Evolutionary conservation across 495 filamentous ascomycete genomes (phyloP).

Genomic region (Cladorrhinum samala): DNA sequence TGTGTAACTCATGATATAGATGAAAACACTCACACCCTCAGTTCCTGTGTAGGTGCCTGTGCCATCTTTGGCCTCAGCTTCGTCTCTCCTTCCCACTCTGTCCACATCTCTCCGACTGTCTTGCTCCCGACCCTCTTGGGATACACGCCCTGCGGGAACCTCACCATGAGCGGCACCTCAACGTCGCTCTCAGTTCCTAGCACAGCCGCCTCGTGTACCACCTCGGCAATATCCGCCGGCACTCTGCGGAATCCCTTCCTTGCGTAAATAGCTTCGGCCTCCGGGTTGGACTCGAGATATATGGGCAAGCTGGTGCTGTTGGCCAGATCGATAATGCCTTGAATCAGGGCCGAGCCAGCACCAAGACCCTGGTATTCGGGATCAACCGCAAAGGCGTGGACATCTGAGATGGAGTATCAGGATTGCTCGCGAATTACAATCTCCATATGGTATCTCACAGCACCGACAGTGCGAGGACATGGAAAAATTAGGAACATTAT

Average conservation of each 20-base stretch:
- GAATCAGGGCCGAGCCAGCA: conserved; percentile 33
- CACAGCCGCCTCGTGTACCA: conserved; percentile 17
- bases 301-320: conserved; percentile 22
- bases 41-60: no score
- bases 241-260: conserved; percentile 24
- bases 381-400: conserved; percentile 26
- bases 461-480: no score
- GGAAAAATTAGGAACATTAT: no score
- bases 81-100: neutral
- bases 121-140: neutral
- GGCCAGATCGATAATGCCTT: conserved; percentile 31
- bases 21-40: no score
- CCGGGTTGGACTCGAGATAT: conserved; percentile 26
- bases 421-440: no score
- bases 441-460: no score
- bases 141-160: conserved; percentile 8
- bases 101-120: neutral
- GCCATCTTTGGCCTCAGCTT: no score
- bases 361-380: conserved; percentile 36
- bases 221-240: conserved; percentile 9
- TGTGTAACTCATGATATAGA: no score
- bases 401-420: conserved; percentile 15
- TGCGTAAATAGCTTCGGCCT: conserved; percentile 23
- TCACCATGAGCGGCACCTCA: conserved; percentile 25
- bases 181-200: conserved; percentile 17